These are phyloP conservation scores for Baudoinia panamericana DNA, from an alignment of 495 filamentous ascomycete genomes.

Conservation along the genomic window DNA sequence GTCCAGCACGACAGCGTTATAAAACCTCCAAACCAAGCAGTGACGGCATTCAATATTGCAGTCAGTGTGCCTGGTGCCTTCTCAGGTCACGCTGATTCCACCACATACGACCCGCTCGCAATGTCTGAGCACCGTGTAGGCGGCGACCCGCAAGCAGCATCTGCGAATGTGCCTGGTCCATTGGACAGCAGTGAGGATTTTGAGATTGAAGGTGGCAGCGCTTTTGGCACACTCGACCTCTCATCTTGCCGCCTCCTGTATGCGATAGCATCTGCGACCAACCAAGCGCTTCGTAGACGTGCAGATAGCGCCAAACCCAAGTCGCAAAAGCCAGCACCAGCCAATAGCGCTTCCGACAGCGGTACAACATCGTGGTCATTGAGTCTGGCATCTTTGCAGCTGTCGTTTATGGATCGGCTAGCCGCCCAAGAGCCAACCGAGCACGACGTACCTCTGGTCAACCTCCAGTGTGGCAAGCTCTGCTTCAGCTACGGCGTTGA, in stretches of 20 bases:
- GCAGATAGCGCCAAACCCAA: background rate
- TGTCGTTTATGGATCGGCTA: slow-evolving; percentile 5
- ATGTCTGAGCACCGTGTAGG: too few relatives aligned
- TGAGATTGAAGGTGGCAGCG: slow-evolving; percentile 3
- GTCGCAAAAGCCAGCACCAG: background rate
- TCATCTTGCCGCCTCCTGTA: slow-evolving; percentile 4
- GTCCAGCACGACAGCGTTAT: too few relatives aligned
- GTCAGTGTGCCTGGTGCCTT: slow-evolving; percentile 30
- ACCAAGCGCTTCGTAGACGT: background rate
- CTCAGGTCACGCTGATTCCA: slow-evolving; percentile 25
- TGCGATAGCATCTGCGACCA: background rate
- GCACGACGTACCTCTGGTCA: slow-evolving; percentile 31
- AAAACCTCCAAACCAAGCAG: too few relatives aligned
- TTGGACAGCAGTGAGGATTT: background rate
- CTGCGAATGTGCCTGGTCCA: background rate
- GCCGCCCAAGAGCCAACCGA: background rate
- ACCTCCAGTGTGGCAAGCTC: slow-evolving; percentile 52
- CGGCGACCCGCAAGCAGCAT: too few relatives aligned
- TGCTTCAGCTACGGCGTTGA: background rate
- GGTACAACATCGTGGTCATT: background rate
- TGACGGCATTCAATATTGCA: too few relatives aligned
- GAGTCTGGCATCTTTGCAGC: background rate
- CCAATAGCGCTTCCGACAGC: background rate
- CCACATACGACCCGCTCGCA: too few relatives aligned
- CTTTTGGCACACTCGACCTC: background rate